Percentiles rank a stretch among this genome's conserved stretches.
phyloP scores from a whole-genome alignment of 495 filamentous ascomycete species.

The Penicillium canariense region DNA sequence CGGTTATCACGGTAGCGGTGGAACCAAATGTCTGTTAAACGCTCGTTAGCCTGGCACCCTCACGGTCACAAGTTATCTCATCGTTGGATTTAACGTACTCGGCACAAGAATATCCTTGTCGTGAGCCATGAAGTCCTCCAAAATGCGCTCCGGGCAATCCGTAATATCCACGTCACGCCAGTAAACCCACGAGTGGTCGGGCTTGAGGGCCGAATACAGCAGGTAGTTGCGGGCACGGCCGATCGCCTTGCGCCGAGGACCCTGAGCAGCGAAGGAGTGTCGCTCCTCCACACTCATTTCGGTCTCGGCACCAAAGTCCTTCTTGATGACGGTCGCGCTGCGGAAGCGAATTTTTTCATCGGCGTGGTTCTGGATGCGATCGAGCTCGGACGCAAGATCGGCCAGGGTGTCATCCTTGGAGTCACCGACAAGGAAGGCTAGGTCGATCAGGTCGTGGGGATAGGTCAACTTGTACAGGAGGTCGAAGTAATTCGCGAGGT shows the following conservation, averaged over 20 bases:
- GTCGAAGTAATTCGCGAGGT: slow-evolving; percentile 87
- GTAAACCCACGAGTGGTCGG: slow-evolving; percentile 97
- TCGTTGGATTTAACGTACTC: slow-evolving; percentile 58
- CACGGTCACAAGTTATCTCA: background rate
- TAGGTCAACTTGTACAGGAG: slow-evolving; percentile 87
- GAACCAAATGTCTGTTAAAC: slow-evolving; percentile 85
- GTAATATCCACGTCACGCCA: slow-evolving; percentile 97
- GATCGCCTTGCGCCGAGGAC: slow-evolving; percentile 85
- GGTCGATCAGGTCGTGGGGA: slow-evolving; percentile 91
- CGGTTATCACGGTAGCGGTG: slow-evolving; percentile 78
- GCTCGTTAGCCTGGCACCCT: slow-evolving; percentile 22
- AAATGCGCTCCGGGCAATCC: slow-evolving; percentile 80
- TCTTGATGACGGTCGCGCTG: slow-evolving; percentile 78
- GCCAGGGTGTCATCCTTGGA: slow-evolving; percentile 86
- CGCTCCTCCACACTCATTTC: slow-evolving; percentile 76
- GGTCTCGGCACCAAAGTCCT: slow-evolving; percentile 74
- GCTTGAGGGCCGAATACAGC: slow-evolving; percentile 77
- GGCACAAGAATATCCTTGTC: slow-evolving; percentile 91
- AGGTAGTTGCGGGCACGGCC: slow-evolving; percentile 90
- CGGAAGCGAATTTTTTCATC: slow-evolving; percentile 74
- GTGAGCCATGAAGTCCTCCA: slow-evolving; percentile 94
- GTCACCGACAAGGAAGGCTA: slow-evolving; percentile 92
- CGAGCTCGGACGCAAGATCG: slow-evolving; percentile 73
- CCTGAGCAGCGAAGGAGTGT: slow-evolving; percentile 85
- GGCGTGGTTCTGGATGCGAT: slow-evolving; percentile 79